A percentile compares a stretch with the other conserved stretches of the same genome.
These are phyloP conservation scores for Aspergillus steynii DNA, from an alignment of 495 filamentous ascomycete genomes.

Conservation along the genomic window DNA sequence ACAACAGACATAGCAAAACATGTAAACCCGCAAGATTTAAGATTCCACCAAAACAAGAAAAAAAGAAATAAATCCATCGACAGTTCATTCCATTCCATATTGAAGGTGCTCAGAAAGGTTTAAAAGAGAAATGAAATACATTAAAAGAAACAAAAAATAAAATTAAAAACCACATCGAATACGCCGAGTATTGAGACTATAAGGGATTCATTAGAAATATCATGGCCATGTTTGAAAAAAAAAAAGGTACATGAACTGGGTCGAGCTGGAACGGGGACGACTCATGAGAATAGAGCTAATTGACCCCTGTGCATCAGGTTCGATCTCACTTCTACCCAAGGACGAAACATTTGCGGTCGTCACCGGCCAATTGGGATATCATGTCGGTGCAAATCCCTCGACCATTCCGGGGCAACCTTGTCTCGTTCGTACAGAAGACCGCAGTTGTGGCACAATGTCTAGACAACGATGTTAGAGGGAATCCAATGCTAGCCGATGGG, in stretches of 20 bases:
- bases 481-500: not conserved
- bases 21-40: not conserved
- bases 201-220: constrained; percentile 29
- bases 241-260: constrained; percentile 7
- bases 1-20: constrained; percentile 2
- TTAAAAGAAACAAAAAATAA: constrained; percentile 8
- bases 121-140: not conserved
- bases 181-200: constrained; percentile 20
- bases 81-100: not conserved
- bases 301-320: not conserved
- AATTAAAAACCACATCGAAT: constrained; percentile 9
- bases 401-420: constrained; percentile 80
- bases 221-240: constrained; percentile 20
- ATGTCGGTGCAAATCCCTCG: constrained; percentile 70
- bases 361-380: constrained; percentile 48
- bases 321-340: not conserved
- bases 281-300: not conserved
- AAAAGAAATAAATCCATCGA: constrained; percentile 1
- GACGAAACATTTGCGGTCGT: not conserved
- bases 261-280: not conserved
- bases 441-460: constrained; percentile 95
- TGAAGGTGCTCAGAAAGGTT: not conserved
- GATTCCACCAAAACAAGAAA: constrained; percentile 1
- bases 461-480: constrained; percentile 14
- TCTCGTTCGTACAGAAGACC: constrained; percentile 86